These are phyloP conservation scores for Tricholoma saponaceum DNA, from an alignment of 768 basidiomycete species.

Conservation along the genomic window DNA sequence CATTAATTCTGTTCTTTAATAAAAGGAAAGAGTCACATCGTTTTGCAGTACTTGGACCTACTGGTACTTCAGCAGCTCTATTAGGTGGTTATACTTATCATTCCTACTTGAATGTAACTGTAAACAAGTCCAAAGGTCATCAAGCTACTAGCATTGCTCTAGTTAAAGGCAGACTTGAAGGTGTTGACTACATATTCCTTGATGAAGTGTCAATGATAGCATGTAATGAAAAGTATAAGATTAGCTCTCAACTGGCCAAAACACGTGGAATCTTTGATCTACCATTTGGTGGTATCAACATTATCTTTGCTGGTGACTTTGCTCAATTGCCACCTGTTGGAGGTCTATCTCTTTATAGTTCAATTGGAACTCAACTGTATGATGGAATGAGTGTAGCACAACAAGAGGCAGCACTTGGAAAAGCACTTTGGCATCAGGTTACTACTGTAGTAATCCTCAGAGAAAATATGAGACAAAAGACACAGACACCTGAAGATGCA, in stretches of 20 bases:
- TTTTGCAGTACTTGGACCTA: neutral
- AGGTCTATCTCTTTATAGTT: neutral
- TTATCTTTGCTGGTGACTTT: neutral
- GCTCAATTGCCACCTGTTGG: neutral
- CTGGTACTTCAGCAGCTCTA: slow-evolving; percentile 2
- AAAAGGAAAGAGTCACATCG: neutral
- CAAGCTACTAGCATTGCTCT: neutral
- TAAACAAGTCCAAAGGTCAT: neutral
- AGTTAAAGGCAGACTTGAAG: neutral
- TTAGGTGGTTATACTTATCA: slow-evolving; percentile 5
- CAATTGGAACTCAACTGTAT: neutral
- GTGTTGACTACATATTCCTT: slow-evolving; percentile 29
- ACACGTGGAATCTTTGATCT: neutral
- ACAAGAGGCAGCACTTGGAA: neutral
- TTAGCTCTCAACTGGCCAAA: slow-evolving; percentile 7
- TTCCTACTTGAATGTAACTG: neutral
- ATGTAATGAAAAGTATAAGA: slow-evolving; percentile 19
- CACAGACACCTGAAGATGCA: neutral
- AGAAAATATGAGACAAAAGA: neutral
- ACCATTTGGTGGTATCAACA: no score
- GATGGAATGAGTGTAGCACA: neutral
- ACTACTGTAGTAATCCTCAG: neutral
- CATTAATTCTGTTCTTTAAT: neutral
- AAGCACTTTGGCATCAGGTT: neutral
- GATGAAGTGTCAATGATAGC: slow-evolving; percentile 36